Base-by-base conservation (phyloP, 2,329 filamentous ascomycete genomes). In the Phoma sp. region DNA sequence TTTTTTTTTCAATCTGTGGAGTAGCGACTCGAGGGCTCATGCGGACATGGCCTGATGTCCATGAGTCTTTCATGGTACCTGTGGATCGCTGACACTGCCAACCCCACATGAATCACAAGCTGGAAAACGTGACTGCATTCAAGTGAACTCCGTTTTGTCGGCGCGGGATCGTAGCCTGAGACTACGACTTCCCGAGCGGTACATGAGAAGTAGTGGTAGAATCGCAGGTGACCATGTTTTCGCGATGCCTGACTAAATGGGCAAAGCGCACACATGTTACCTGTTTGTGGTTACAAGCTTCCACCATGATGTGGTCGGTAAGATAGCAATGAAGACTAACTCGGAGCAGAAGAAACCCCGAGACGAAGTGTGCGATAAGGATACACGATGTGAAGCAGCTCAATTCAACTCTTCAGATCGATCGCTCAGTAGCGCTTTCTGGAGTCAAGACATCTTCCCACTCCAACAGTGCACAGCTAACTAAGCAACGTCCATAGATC, bases 221-320 rank as follows among this genome's bases (percentile, higher is more conserved):
- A 33, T 32, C 36, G 33, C 46, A 39, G 25, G 24, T 35, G 36
- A 22, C 21, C 13, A 4, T 32, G 10, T 7, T 31, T 32, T 51
- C 52, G 46, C 47, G 37, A 43, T 46, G 24, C 46, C 21, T 51
- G 25, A 51, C 52, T 43, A 55, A 43, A 7, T 41, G 5, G 37
- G 52, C 32, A 51, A 55, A 45, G 52, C 37, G 52, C 17, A 38
- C 32, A 41, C 43, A 25, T 25, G 21, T 21, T 51, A 55, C 45
- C 43, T 31, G 51, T 55, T 24, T 39, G 32, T 44, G 39, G 24
- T 31, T 37, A 40, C 41, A 2, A 32, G 29, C 36, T 50, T 46
- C 40, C 45, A 44, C 21, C 21, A 44, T 48, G 39, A 49, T 48
- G 38, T 35, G 35, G 8, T 19, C n/a, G 27, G 29, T 33, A 13